A percentile compares a stretch with the other conserved stretches of the same genome.
Conservation (phyloP, 805 yeast genomes). For the Hanseniaspora lindneri region DNA sequence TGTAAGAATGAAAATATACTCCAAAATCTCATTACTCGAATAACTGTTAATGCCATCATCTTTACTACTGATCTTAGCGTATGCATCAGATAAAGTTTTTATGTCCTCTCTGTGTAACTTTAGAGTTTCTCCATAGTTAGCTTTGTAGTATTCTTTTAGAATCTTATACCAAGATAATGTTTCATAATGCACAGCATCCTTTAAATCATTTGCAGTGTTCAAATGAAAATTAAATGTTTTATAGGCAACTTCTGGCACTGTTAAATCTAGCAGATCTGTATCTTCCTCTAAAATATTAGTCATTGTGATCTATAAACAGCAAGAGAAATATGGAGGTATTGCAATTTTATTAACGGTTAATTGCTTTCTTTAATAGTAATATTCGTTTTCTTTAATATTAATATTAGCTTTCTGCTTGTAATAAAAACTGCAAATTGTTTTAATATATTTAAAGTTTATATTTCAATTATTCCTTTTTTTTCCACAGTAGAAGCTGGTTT, state of each 20-base stretch:
- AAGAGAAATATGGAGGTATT: too few species aligned
- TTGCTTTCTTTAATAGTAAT: too few species aligned
- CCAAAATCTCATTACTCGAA: neutral
- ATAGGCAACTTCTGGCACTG: constrained; percentile 6
- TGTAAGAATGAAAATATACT: constrained; percentile 4
- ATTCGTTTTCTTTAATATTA: too few species aligned
- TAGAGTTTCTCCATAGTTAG: constrained; percentile 8
- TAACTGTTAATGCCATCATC: neutral
- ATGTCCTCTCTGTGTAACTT: constrained; percentile 4
- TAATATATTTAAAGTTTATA: too few species aligned
- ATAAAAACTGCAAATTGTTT: too few species aligned
- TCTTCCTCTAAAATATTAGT: neutral
- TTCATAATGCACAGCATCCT: neutral
- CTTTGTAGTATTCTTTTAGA: constrained; percentile 6
- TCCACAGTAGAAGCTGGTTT: too few species aligned
- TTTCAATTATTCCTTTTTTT: too few species aligned
- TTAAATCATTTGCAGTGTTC: neutral
- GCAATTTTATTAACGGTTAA: too few species aligned
- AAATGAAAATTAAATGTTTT: constrained; percentile 1
- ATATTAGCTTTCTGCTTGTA: too few species aligned
- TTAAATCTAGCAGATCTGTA: neutral
- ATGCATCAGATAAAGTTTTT: neutral
- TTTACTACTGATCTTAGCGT: neutral
- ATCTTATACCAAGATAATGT: constrained; percentile 5
- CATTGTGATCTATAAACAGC: too few species aligned